Base-by-base conservation (phyloP, 2,329 filamentous ascomycete genomes). In the Phialocephala sp. region DNA sequence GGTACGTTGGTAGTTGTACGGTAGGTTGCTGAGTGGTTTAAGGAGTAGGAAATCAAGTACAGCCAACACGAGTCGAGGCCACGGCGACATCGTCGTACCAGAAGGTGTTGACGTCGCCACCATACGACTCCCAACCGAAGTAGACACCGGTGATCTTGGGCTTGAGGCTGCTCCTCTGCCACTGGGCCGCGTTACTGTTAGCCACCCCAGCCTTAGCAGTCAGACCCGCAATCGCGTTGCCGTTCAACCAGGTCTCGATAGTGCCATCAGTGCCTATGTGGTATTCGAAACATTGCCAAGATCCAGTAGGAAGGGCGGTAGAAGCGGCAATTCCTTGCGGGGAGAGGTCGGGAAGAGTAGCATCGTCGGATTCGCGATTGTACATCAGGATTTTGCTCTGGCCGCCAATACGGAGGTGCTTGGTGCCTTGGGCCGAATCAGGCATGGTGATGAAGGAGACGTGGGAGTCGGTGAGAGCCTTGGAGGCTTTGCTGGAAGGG, bases 371-470 rank as follows among this genome's bases (percentile, higher is more conserved):
- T 72, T 89, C 86, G 74, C 85, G 85, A 80, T 88, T 88, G 80
- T 84, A 88, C 85, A 88, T 88, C 39, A 88, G 76, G 72, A 89
- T 88, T 68, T 83, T 81, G 77, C 77, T 83, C 76, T 88, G 86
- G 5, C 85, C 86, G 52, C 86, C 85, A 66, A 89, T 87, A 63
- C 86, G 85, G 37, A 89, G 83, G 71, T 88, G 85, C 77, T 88
- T 88, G 54, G 76, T 74, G 66, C 82, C 84, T 66, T 85, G 84
- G 1, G 83, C 79, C 0, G 84, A 78, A 77, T 88, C 86, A 2
- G 85, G 83, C 85, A 88, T 87, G 22, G 85, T 87, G 77, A 88
- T 88, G 79, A 88, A 88, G 56, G 84, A 82, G 67, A 88, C 84
- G 77, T 89, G 86, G 22, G 83, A 80, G 75, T 82, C 81, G 8